Conservation (phyloP, 192 early-diverging fungal genomes). For the Backusella luteola region DNA sequence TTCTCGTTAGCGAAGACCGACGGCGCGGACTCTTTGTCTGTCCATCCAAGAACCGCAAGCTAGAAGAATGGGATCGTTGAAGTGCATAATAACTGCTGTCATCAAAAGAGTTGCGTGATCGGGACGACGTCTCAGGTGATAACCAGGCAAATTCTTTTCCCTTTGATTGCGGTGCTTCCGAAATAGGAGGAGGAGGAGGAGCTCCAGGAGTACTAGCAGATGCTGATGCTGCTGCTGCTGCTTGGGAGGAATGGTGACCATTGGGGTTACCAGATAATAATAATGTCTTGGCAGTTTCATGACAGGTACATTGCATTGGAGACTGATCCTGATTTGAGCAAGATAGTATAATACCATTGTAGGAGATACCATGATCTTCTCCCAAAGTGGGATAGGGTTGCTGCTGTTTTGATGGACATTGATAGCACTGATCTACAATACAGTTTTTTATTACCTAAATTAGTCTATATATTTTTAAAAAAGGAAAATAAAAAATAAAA, state of each 20-base stretch:
- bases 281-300: conserved; percentile 12
- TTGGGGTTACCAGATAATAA: not conserved
- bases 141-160: not conserved
- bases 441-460: not conserved
- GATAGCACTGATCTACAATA: conserved; percentile 9
- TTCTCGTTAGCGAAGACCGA: not conserved
- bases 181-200: not conserved
- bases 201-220: not conserved
- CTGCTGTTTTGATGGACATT: conserved; percentile 11
- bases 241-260: not conserved
- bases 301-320: conserved; percentile 10
- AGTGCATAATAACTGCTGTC: not conserved
- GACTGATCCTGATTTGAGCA: not conserved
- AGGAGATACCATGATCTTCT: conserved; percentile 10
- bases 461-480: not conserved
- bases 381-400: not conserved
- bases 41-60: conserved; percentile 7
- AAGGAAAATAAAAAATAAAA: not conserved
- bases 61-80: not conserved
- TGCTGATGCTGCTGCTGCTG: not conserved
- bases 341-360: not conserved
- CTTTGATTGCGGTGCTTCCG: not conserved
- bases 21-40: not conserved
- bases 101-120: not conserved
- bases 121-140: not conserved